Percentiles rank a stretch among this genome's conserved stretches.
phyloP scores from a whole-genome alignment of 345 rosid species.

The Garcia nutans region DNA sequence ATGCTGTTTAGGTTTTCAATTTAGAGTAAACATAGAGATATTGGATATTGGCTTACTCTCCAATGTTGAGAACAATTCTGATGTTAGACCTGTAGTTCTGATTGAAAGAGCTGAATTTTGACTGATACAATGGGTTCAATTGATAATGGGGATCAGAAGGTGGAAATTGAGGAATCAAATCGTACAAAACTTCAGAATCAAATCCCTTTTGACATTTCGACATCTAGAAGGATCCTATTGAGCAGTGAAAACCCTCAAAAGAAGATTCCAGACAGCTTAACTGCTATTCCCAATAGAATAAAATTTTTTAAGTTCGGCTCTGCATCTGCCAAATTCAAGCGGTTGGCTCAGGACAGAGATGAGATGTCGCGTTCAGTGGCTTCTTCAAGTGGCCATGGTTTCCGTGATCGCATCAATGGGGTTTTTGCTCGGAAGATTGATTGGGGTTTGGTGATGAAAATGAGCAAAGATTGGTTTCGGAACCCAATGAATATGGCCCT shows the following conservation, averaged over 20 bases:
- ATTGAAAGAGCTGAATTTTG: conserved; percentile 14
- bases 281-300: conserved; percentile 34
- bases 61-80: not conserved
- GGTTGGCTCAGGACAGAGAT: conserved; percentile 62
- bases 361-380: conserved; percentile 61
- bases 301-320: conserved; percentile 60
- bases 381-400: conserved; percentile 42
- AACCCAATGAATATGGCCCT: conserved; percentile 86
- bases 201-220: conserved; percentile 41
- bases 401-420: conserved; percentile 58
- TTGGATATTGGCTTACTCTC: not conserved
- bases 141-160: conserved; percentile 38
- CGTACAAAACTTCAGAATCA: conserved; percentile 23
- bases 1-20: conserved; percentile 8
- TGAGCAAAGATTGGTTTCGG: conserved; percentile 70
- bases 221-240: conserved; percentile 48
- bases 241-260: conserved; percentile 30
- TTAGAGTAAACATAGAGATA: not conserved
- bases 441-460: conserved; percentile 52
- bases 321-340: conserved; percentile 65
- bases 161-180: conserved; percentile 47
- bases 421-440: conserved; percentile 60
- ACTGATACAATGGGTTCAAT: conserved; percentile 40
- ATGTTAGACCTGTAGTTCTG: not conserved
- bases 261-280: conserved; percentile 23